Evolutionary conservation across 345 rosid species (phyloP), one percentile per base, ranked within the genome.

Genomic region (Brassica incana): DNA sequence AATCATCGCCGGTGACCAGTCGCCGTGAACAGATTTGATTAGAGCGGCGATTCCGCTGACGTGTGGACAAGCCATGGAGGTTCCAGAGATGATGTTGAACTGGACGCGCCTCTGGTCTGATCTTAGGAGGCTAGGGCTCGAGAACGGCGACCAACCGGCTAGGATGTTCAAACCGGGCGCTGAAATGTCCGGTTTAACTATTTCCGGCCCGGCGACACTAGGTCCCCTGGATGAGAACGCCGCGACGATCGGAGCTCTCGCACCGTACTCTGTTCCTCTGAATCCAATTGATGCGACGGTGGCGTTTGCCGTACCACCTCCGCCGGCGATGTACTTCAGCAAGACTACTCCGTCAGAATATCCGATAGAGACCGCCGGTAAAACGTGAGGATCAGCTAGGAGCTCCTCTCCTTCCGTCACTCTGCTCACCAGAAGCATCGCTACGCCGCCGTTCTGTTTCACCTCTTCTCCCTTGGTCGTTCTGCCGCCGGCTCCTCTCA

Each of bases 1-100:
- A 23, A 94, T 88, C 5, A 89, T 97, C 16, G 97, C 93, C 12
- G 92, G 89, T 2, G 98, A 92, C 97, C 97, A 94, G 30, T 88
- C 82, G 38, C 76, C 48, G 73, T 88, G 97, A 27, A 75, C 88
- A 2, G 96, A 88, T 76, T 86, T 92, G 16, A 92, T 84, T 1
- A 92, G 78, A 16, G 91, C 88, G 11, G 94, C 98, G 4, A 94
- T 76, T 76, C 98, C 98, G 63, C 89, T 87, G 7, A 89, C 80
- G 71, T 94, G 98, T 1, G 98, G 96, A 69, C 97, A 92, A 0
- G 97, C 83, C 98, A 94, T 94, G 6, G 97, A 94, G 1, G 97
- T 94, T 43, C 97, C 98, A 1, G 98, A 92, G 23, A 85, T 64
- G 36, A 94, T 78, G 73, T 92, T 90, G 88, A 89, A 90, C 1